Evolutionary conservation across 805 yeast genomes (phyloP).

Genomic region (Candida gorgasii): DNA sequence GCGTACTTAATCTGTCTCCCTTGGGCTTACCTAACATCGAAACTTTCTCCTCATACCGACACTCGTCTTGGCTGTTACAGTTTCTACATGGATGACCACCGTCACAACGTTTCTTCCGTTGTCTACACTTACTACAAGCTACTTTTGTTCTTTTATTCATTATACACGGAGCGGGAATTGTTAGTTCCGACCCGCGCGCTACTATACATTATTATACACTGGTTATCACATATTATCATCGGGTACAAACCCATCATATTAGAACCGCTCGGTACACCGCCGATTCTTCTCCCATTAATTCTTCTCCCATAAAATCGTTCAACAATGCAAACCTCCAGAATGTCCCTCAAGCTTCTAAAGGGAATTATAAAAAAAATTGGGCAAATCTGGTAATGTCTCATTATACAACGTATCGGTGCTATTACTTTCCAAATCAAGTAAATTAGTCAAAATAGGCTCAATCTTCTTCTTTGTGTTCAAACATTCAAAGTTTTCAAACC

Average conservation of each 20-base stretch:
- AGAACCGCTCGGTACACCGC: too few relatives aligned
- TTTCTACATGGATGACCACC: slow-evolving; percentile 31
- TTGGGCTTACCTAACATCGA: neutral
- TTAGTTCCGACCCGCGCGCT: neutral
- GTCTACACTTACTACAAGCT: slow-evolving; percentile 35
- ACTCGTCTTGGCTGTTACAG: slow-evolving; percentile 22
- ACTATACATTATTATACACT: slow-evolving; percentile 2
- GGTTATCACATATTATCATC: too few relatives aligned
- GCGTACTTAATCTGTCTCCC: slow-evolving; percentile 9
- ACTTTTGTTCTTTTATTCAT: slow-evolving; percentile 20
- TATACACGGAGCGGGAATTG: neutral
- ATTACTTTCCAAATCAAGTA: slow-evolving; percentile 10
- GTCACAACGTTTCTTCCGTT: slow-evolving; percentile 34
- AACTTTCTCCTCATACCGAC: slow-evolving; percentile 25
- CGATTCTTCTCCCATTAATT: too few relatives aligned
- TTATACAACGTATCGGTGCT: too few relatives aligned
- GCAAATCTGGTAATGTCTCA: slow-evolving; percentile 14
- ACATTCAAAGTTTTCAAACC: slow-evolving; percentile 1
- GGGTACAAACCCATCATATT: too few relatives aligned
- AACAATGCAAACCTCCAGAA: too few relatives aligned
- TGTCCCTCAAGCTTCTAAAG: too few relatives aligned
- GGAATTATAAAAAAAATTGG: slow-evolving; percentile 22
- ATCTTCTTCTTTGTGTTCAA: neutral
- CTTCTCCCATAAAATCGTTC: too few relatives aligned
- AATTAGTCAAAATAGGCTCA: slow-evolving; percentile 10